Percentiles rank a stretch among this genome's conserved stretches.
These are phyloP conservation scores for Vicia faba DNA, from an alignment of 306 rosid genomes.

Conservation along the genomic window DNA sequence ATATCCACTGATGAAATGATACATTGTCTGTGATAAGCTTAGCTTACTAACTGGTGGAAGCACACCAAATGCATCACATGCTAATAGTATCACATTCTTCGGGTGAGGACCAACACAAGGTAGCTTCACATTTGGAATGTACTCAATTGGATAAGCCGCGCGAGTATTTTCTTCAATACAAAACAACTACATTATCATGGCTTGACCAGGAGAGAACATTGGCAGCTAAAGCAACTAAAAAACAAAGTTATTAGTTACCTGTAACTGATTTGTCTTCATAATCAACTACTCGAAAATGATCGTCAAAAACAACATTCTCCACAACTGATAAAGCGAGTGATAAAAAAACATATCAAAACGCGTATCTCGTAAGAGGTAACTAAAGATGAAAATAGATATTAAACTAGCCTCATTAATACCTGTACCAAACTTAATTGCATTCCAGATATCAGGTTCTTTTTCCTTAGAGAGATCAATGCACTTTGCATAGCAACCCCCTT, in stretches of 20 bases:
- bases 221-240: neutral
- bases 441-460: constrained; percentile 90
- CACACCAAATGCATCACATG: constrained; percentile 92
- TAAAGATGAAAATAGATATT: constrained; percentile 8
- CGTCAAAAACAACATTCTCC: constrained; percentile 85
- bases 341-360: constrained; percentile 7
- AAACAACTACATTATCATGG: neutral
- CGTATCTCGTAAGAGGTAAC: neutral
- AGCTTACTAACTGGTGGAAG: constrained; percentile 91
- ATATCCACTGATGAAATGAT: constrained; percentile 93
- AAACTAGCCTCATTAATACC: constrained; percentile 39
- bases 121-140: constrained; percentile 81
- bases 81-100: constrained; percentile 78
- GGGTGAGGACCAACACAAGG: constrained; percentile 92
- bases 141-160: constrained; percentile 90
- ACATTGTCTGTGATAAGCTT: constrained; percentile 86
- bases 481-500: constrained; percentile 96
- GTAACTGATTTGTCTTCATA: constrained; percentile 82
- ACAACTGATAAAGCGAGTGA: constrained; percentile 50
- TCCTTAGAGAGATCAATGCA: constrained; percentile 83
- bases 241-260: constrained; percentile 42
- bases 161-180: constrained; percentile 75
- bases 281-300: constrained; percentile 72
- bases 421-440: constrained; percentile 89
- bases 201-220: neutral